These are phyloP conservation scores for Xylariaceae sp. DNA, from an alignment of 2,329 filamentous ascomycete species.

Conservation along the genomic window DNA sequence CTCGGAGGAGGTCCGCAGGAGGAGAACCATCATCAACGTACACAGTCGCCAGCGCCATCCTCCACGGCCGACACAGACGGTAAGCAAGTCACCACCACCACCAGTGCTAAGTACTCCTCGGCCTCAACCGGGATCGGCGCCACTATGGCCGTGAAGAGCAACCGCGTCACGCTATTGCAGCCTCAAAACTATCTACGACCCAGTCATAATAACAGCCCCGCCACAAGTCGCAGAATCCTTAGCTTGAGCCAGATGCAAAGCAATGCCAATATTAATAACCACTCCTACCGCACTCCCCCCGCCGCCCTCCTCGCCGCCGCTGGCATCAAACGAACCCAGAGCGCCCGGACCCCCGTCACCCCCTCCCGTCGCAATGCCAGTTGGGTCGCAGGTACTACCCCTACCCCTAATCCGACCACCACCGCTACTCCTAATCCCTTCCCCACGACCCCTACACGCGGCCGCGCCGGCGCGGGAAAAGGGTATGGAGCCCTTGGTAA, in stretches of 20 bases:
- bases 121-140: background rate
- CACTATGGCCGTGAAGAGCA: background rate
- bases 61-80: background rate
- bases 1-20: conserved; percentile 35
- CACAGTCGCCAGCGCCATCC: background rate
- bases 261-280: conserved; percentile 48
- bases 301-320: background rate
- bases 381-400: conserved; percentile 43
- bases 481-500: conserved; percentile 53
- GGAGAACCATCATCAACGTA: too few relatives aligned
- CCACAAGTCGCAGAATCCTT: conserved; percentile 70
- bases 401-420: too few relatives aligned
- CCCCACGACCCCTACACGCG: conserved; percentile 28
- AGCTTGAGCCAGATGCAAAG: conserved; percentile 86
- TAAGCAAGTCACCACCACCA: background rate
- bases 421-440: too few relatives aligned
- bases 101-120: too few relatives aligned
- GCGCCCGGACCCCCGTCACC: conserved; percentile 55
- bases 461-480: conserved; percentile 38
- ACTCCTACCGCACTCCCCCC: background rate
- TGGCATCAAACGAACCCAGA: conserved; percentile 58
- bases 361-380: conserved; percentile 58
- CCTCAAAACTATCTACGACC: conserved; percentile 24
- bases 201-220: conserved; percentile 36
- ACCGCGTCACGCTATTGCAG: conserved; percentile 35